Evolutionary conservation across 2,329 filamentous ascomycete genomes (phyloP).

Genomic region (Arthrobotrys conoides): DNA sequence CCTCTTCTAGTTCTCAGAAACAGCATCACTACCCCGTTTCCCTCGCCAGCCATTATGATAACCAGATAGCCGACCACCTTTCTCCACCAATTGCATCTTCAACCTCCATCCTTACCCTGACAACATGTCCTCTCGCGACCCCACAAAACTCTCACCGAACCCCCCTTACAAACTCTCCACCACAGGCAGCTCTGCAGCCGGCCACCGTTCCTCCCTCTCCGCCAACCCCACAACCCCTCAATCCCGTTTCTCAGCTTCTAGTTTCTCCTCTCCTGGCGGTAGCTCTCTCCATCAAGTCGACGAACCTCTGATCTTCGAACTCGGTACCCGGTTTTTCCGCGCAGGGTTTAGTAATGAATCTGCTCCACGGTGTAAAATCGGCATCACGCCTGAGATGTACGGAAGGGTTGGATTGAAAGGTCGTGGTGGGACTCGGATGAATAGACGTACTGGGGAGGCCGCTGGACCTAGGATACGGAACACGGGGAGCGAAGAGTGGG

Average conservation of each 20-base stretch:
- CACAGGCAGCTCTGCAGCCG: background rate
- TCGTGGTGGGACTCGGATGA: conserved; percentile 75
- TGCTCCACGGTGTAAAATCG: conserved; percentile 77
- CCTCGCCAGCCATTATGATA: conserved; percentile 37
- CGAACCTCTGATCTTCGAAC: conserved; percentile 84
- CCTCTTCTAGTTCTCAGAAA: background rate
- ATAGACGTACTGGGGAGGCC: conserved; percentile 69
- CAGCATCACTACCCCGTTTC: background rate
- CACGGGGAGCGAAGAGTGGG: conserved; percentile 75
- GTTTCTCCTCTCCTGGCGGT: conserved; percentile 73
- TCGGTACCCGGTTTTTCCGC: conserved; percentile 83
- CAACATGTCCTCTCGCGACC: conserved; percentile 57
- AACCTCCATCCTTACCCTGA: background rate
- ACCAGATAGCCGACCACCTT: conserved; percentile 28
- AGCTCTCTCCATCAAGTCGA: conserved; percentile 78
- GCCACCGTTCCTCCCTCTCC: conserved; percentile 36
- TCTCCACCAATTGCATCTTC: conserved; percentile 7
- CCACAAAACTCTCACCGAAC: conserved; percentile 53
- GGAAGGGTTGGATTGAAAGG: conserved; percentile 81
- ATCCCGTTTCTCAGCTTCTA: conserved; percentile 65
- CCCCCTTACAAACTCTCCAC: conserved; percentile 49
- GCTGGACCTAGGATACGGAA: conserved; percentile 66
- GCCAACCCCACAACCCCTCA: conserved; percentile 51
- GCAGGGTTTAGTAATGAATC: conserved; percentile 90
- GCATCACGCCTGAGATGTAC: conserved; percentile 81